Evolutionary conservation across 441 rosid genomes (phyloP).

Genomic region (Gossypium trilobum): DNA sequence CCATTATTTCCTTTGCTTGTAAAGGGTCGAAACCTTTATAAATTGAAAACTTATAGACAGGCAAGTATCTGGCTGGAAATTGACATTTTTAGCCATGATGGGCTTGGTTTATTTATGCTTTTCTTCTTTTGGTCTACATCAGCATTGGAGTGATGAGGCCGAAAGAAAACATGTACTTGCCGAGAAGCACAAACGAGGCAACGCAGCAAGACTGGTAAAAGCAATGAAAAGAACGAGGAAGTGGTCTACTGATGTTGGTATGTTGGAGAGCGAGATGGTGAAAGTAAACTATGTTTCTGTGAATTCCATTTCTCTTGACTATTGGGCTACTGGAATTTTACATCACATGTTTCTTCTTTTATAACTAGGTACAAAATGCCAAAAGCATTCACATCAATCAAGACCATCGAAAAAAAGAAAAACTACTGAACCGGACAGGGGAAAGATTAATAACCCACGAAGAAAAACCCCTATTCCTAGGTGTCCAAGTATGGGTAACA

Average conservation of each 20-base stretch:
- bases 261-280: conserved; percentile 10
- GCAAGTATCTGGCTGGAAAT: conserved; percentile 18
- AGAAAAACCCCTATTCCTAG: conserved; percentile 13
- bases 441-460: conserved; percentile 15
- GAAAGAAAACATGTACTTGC: conserved; percentile 40
- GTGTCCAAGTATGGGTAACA: conserved; percentile 18
- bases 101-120: not conserved
- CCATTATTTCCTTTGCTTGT: conserved; percentile 52
- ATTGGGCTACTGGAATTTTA: not conserved
- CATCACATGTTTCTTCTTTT: not conserved
- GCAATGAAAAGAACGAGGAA: conserved; percentile 26
- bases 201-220: conserved; percentile 44
- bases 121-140: not conserved
- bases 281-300: conserved; percentile 7
- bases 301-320: not conserved
- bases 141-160: conserved; percentile 43
- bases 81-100: not conserved
- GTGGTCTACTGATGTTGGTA: conserved; percentile 26
- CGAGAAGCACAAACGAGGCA: conserved; percentile 56
- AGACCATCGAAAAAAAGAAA: conserved; percentile 21
- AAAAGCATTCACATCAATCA: conserved; percentile 25
- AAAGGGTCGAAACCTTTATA: conserved; percentile 58
- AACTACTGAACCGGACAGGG: conserved; percentile 22
- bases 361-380: conserved; percentile 29
- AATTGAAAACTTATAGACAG: conserved; percentile 46